phyloP scores from a whole-genome alignment of 805 yeast species.

The Maudiozyma bulderi region DNA sequence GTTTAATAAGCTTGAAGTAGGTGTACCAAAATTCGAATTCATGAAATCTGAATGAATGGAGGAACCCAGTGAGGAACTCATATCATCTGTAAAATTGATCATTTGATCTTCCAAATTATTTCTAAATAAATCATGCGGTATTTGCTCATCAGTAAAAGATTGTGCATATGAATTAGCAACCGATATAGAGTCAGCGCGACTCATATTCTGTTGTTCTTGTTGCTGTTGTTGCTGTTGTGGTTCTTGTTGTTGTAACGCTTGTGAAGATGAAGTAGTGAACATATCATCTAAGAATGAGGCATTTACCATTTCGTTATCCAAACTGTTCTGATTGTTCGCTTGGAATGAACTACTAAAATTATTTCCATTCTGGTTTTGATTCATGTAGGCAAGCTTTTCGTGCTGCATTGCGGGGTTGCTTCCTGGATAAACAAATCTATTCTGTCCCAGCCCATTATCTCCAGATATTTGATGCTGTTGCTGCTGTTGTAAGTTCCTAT shows the following conservation, averaged over 20 bases:
- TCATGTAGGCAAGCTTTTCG: constrained; percentile 13
- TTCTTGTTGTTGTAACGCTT: not conserved
- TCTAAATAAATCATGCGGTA: constrained; percentile 14
- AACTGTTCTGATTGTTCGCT: not conserved
- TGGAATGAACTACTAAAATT: not conserved
- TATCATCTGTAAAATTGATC: constrained; percentile 19
- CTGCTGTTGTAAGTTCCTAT: not conserved
- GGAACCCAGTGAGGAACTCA: constrained; percentile 25
- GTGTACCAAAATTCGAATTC: constrained; percentile 15
- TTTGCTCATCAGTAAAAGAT: constrained; percentile 4
- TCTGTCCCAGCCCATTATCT: not conserved
- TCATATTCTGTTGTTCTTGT: not conserved
- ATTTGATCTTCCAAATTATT: constrained; percentile 14
- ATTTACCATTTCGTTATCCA: not conserved
- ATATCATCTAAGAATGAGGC: constrained; percentile 19
- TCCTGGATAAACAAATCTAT: constrained; percentile 4
- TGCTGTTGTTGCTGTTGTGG: not conserved
- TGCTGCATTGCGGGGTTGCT: constrained; percentile 19
- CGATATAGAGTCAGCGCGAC: not conserved
- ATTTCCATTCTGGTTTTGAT: not conserved
- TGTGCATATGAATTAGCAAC: not conserved
- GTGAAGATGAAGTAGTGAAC: constrained; percentile 7
- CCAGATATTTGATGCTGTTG: not conserved
- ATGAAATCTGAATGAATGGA: constrained; percentile 20
- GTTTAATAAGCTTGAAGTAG: constrained; percentile 22